Evolutionary conservation across 176 grass and related monocot species (phyloP).

Genomic region (Eragrostis nindensis): DNA sequence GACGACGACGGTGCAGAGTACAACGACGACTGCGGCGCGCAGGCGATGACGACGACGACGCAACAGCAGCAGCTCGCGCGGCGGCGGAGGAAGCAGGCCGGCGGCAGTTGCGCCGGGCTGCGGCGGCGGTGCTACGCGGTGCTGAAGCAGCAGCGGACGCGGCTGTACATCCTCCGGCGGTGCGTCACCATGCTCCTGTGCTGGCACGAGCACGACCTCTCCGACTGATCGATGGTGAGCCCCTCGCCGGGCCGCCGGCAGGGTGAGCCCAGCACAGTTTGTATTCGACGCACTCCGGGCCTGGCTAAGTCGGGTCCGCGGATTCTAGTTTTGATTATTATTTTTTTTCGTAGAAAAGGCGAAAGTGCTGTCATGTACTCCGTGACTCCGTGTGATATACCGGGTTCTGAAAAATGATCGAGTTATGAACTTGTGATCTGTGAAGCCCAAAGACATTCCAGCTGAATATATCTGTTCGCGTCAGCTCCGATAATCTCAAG

Average conservation of each 20-base stretch:
- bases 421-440: no score
- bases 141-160: slow-evolving; percentile 84
- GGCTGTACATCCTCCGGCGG: slow-evolving; percentile 76
- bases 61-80: slow-evolving; percentile 18
- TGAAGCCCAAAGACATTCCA: no score
- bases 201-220: slow-evolving; percentile 74
- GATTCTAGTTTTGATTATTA: no score
- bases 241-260: not conserved
- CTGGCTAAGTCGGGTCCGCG: not conserved
- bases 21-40: no score
- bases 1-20: not conserved
- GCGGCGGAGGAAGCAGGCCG: slow-evolving; percentile 19
- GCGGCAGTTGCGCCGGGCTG: slow-evolving; percentile 45
- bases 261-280: no score
- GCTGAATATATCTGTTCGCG: no score
- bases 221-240: slow-evolving; percentile 42
- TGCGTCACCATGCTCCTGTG: slow-evolving; percentile 86
- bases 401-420: not conserved
- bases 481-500: no score
- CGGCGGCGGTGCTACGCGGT: slow-evolving; percentile 64
- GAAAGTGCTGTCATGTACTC: not conserved
- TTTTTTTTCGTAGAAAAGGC: not conserved
- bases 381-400: not conserved
- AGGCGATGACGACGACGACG: not conserved
- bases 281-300: not conserved